phyloP scores from a whole-genome alignment of 2,329 filamentous ascomycete species.

The Dryadomyces sulphureus region DNA sequence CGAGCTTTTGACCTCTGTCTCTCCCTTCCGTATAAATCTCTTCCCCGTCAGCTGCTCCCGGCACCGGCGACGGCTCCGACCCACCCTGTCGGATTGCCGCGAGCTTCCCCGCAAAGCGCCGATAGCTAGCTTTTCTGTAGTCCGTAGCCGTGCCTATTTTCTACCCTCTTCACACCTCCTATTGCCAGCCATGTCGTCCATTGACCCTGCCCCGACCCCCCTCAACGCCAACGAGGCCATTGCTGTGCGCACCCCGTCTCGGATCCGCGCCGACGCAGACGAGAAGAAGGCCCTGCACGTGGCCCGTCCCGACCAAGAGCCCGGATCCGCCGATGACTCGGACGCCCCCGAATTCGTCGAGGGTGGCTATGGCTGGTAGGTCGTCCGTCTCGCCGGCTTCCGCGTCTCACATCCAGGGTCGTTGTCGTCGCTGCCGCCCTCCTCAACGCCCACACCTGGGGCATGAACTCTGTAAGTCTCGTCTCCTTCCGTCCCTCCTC shows the following conservation, averaged over 20 bases:
- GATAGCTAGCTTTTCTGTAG: background rate
- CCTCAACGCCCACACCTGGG: slow-evolving; percentile 61
- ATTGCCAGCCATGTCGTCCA: background rate
- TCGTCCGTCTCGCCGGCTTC: background rate
- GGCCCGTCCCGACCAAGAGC: background rate
- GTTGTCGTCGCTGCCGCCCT: slow-evolving; percentile 38
- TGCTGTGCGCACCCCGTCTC: background rate
- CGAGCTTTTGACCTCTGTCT: no score
- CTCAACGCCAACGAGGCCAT: slow-evolving; percentile 1
- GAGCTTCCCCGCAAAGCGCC: background rate
- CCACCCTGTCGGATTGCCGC: background rate
- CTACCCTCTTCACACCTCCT: background rate
- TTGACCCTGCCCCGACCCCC: background rate
- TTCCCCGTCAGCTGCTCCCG: no score
- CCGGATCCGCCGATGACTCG: background rate
- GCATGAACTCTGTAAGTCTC: slow-evolving; percentile 45
- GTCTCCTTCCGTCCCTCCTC: background rate
- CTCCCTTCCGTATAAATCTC: no score
- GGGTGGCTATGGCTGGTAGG: slow-evolving; percentile 45
- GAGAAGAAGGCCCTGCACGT: slow-evolving; percentile 6
- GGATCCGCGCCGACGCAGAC: slow-evolving; percentile 3
- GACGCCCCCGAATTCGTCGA: slow-evolving; percentile 24
- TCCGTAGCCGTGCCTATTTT: background rate
- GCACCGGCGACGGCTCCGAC: background rate
- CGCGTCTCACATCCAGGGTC: slow-evolving; percentile 20